Base-by-base conservation (phyloP, 441 rosid genomes). In the Gossypium trilobum region DNA sequence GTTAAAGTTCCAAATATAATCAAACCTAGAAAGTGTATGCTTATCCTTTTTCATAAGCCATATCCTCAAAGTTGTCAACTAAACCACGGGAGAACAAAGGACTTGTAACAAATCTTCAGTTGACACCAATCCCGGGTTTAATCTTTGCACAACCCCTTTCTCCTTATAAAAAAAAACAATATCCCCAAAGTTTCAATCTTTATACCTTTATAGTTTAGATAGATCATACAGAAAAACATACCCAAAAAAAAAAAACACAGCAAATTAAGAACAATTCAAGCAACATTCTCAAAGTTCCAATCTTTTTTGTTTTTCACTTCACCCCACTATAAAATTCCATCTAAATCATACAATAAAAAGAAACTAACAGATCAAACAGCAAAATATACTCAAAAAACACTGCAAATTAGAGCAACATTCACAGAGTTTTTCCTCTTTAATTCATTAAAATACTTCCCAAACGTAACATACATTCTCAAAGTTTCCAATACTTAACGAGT, bases 401-500 rank as follows among this genome's bases (percentile, higher is more conserved):
- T 11, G 0, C 52, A 71, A 71, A 56, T 2, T 39, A 8, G 20
- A 36, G 71, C 20, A 31, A 31, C 36, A 5, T 31, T 31, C 36
- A 31, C 36, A 31, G 0, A 5, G 0, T 5, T 31, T 29, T 31
- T 31, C 36, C 36, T 31, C 36, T 31, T 31, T 31, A 31, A 31
- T 31, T 31, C 36, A 31, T 31, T 31, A 31, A 31, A 31, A 5
- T 0, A 31, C 36, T 11, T 44, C 50, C 50, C n/a, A 10, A 44
- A 44, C 11, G 50, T 44, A 9, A 10, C 56, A 16, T 4, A 17
- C 58, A 52, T 52, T 17, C 58, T 7, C 23, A 52, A 52, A 52
- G 11, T 17, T 52, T 17, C 14, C 14, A 11, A 10, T 46, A 14
- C 31, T 55, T 80, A 91, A 17, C 88, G 86, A 75, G 84, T 79